Base-by-base conservation (phyloP, 2,329 filamentous ascomycete genomes). In the Dothistroma pini region DNA sequence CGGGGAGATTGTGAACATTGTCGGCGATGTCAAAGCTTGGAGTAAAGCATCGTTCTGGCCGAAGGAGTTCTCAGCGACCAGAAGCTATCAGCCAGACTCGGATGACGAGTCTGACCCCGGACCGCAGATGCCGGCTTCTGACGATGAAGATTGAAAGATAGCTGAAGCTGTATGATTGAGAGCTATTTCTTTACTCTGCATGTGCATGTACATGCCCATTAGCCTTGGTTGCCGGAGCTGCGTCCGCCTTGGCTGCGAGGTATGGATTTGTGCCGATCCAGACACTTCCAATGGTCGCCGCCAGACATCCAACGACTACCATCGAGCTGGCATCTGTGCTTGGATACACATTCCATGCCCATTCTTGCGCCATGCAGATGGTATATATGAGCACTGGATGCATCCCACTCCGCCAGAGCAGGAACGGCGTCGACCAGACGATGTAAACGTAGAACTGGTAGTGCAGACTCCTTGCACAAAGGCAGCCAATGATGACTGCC, bases 381-480 rank as follows among this genome's bases (percentile, higher is more conserved):
- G 77, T 77, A 70, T 88, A 88, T 67, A 91, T 84, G 34, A 89
- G 70, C 11, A 88, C 72, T 0, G 89, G 88, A 69, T 89, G 86
- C 62, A 87, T 78, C 1, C 88, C 87, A 58, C 87, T 85, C 70
- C 86, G 85, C 91, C 92, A 97, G 56, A 96, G 83, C 64, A 97
- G 80, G 74, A 90, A 96, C 0, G 93, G 93, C 7, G 90, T 91
- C 14, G 89, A 84, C 93, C 93, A 97, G 31, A 89, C 90, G 62
- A 96, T 84, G 80, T 96, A 96, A 51, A 90, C 86, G 76, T 92
- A 97, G 80, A 97, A 97, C 72, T 97, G 93, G 80, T 96, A 97
- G 79, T 97, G 93, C 69, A 97, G 83, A 58, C 89, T 93, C 60
- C 93, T 83, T 29, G 93, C 93, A 72, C 91, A 96, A 52, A 96